Evolutionary conservation across 805 yeast species (phyloP).

Genomic region (Yamadazyma olivae): DNA sequence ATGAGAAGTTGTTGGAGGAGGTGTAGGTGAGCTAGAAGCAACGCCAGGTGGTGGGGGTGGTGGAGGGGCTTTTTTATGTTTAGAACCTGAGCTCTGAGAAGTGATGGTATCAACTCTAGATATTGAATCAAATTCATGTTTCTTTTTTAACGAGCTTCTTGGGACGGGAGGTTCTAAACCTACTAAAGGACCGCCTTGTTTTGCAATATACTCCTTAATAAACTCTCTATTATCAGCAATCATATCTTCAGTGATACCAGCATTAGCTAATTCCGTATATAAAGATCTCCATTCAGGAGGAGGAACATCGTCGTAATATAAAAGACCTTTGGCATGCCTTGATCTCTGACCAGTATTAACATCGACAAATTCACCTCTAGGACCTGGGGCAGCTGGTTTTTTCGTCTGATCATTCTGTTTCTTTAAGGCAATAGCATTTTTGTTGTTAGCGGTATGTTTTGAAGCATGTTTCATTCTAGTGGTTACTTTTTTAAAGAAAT

Average conservation of each 20-base stretch:
- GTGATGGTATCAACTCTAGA: constrained; percentile 13
- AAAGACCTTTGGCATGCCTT: constrained; percentile 53
- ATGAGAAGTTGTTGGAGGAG: constrained; percentile 1
- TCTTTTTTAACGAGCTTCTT: constrained; percentile 42
- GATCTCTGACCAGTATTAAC: constrained; percentile 51
- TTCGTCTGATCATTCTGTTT: constrained; percentile 35
- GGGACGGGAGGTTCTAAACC: constrained; percentile 87
- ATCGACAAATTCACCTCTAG: constrained; percentile 59
- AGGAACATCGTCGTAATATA: constrained; percentile 75
- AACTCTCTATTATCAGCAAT: constrained; percentile 83
- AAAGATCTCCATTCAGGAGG: constrained; percentile 83
- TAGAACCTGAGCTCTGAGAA: constrained; percentile 5
- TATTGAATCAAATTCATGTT: constrained; percentile 5
- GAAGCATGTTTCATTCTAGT: constrained; percentile 80
- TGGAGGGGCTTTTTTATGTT: constrained; percentile 33
- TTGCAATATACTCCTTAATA: constrained; percentile 71
- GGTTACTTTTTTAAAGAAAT: constrained; percentile 74
- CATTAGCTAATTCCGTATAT: constrained; percentile 66
- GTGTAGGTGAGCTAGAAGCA: constrained; percentile 14
- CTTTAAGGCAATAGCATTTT: constrained; percentile 81
- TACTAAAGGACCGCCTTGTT: constrained; percentile 75
- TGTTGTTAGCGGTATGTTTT: constrained; percentile 80
- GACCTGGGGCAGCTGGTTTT: constrained; percentile 46
- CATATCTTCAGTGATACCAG: constrained; percentile 85
- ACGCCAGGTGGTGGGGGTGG: constrained; percentile 34